Evolutionary conservation across 805 yeast genomes (phyloP), one percentile per base, ranked within the genome.

Genomic region (Barnettozyma sp.): DNA sequence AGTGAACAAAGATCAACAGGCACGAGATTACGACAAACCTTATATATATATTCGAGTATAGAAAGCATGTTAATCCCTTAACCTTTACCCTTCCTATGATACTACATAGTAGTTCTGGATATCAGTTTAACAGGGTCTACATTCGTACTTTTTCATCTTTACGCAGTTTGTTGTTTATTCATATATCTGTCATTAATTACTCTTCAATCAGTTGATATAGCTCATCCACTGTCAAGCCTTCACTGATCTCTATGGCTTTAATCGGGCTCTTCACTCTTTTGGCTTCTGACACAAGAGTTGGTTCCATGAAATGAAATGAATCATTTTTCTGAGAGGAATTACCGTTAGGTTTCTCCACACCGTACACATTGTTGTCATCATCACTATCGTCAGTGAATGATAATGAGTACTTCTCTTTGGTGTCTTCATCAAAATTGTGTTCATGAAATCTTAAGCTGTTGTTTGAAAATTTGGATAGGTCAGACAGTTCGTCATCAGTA

Each of bases 401-500:
- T 11, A 52, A 30, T 1, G 52, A 44, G n/a, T 37, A 36, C 14
- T 47, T 50, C 20, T 40, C 48, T n/a, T 40, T 41, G 4, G 38
- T 26, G 15, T 38, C 41, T 18, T 33, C 39, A 11, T 38, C 41
- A n/a, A 43, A 49, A 6, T 36, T 30, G 16, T 20, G 19, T 10
- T 11, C n/a, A 1, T 16, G 25, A 25, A n/a, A n/a, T n/a, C n/a
- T n/a, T n/a, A n/a, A n/a, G n/a, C n/a, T n/a, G n/a, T n/a, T n/a
- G 40, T 33, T 55, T n/a, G 17, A 8, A 11, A 37, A n/a, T 34
- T 20, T 39, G 16, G 44, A 44, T 36, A 19, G 51, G 38, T 22
- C 49, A 42, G 45, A 58, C 39, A 39, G 57, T 49, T 62, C 60
- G 37, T 54, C 54, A 4, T 52, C 46, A 9, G 57, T 48, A 21